Evolutionary conservation across 768 basidiomycete genomes (phyloP), one percentile per base, ranked within the genome.

Genomic region (Erythrobasidium yunnanense): DNA sequence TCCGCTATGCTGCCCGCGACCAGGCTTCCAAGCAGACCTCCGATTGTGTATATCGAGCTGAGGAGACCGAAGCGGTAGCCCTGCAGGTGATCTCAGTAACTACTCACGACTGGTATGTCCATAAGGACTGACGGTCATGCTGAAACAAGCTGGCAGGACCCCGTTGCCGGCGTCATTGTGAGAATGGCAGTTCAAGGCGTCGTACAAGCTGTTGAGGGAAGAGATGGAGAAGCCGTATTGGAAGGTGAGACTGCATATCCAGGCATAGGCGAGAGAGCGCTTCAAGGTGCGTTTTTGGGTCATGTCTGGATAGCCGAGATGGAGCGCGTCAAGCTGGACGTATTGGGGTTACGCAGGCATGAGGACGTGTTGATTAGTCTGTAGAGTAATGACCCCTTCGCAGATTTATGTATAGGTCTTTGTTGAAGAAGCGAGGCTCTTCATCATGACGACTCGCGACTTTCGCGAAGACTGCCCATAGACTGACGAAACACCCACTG

Each of bases 21-120:
- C 27, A 86, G 72, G 73, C 87, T 88, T 6, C 90, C 90, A 17
- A 84, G 67, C 25, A 96, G 80, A 35, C 93, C 93, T 13, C 93
- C 93, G 17, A 88, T 76, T 1, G 90, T 91, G 77, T 89, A 95
- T 27, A 87, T 76, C 29, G 90, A 80, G 0, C 92, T 96, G 33
- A 95, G 82, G 47, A 86, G 75, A 20, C 90, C 88, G 77, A 92
- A 96, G 0, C 80, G 80, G 47, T 83, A 78, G 8, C 23, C 47
- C 54, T 55, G 54, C 18, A 30, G 17, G n/a, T 32, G 13, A 30
- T 8, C 8, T 52, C 50, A 52, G 29, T 23, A 23, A 23, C 13
- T 8, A 11, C 29, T 30, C 8, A 8, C 29, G 29, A 13, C 11
- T 11, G 38, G 11, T 51, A 25, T 8, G 11, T 51, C 49, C 49